Evolutionary conservation across 192 early-diverging fungal genomes (phyloP).

Genomic region (Mortierella alpina): DNA sequence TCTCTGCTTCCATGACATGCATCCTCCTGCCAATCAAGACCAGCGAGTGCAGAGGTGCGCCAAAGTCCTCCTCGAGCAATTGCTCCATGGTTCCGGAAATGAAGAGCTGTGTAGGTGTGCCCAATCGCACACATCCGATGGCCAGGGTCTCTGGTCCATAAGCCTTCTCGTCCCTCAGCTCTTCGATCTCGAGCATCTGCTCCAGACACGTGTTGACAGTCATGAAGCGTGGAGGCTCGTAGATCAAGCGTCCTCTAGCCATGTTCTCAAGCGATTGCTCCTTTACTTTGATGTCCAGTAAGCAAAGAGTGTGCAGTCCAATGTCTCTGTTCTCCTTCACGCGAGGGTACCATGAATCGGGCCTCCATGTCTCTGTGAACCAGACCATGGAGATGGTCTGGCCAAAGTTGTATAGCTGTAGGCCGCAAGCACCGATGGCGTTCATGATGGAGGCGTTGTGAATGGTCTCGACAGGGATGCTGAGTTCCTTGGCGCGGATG

Average conservation of each 20-base stretch:
- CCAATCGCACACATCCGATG: conserved; percentile 93
- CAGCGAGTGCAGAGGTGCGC: conserved; percentile 93
- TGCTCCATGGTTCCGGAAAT: conserved; percentile 92
- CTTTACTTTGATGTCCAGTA: conserved; percentile 98
- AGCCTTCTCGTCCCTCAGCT: conserved; percentile 76
- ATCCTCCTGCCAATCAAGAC: conserved; percentile 89
- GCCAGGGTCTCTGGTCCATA: conserved; percentile 85
- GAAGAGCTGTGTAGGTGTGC: conserved; percentile 78
- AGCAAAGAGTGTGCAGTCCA: conserved; percentile 93
- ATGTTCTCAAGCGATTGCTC: conserved; percentile 97
- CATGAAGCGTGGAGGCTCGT: conserved; percentile 99
- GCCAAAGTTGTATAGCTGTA: conserved; percentile 98
- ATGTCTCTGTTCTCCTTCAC: conserved; percentile 86
- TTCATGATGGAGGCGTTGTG: conserved; percentile 99
- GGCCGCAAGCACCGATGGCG: conserved; percentile 93
- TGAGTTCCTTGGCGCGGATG: conserved; percentile 88
- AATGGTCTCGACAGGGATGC: conserved; percentile 88
- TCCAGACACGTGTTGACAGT: conserved; percentile 92
- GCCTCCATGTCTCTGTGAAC: conserved; percentile 96
- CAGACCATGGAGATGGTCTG: conserved; percentile 99
- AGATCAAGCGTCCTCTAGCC: conserved; percentile 91
- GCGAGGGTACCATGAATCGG: conserved; percentile 96
- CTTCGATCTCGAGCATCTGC: conserved; percentile 94
- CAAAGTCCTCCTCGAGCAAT: conserved; percentile 89
- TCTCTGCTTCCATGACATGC: conserved; percentile 94